phyloP scores from a whole-genome alignment of 768 basidiomycete species.

The Tricholoma flavovirens region DNA sequence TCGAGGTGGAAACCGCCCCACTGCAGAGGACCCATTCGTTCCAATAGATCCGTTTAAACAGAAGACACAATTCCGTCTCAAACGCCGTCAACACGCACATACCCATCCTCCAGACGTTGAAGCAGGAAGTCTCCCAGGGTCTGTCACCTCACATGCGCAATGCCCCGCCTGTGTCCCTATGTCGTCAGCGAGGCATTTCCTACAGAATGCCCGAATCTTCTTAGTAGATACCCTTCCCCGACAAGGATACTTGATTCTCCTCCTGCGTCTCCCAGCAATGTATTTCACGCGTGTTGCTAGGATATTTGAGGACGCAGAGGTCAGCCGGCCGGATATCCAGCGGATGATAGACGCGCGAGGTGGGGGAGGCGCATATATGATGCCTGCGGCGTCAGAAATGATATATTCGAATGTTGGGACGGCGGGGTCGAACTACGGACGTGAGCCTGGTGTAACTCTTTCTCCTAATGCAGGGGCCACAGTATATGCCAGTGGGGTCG shows the following conservation, averaged over 20 bases:
- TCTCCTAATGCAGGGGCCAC: slow-evolving; percentile 21
- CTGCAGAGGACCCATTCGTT: slow-evolving; percentile 48
- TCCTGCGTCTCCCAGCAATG: slow-evolving; percentile 69
- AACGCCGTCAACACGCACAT: slow-evolving; percentile 8
- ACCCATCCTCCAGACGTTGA: slow-evolving; percentile 4
- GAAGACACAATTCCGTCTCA: slow-evolving; percentile 17
- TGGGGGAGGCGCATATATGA: slow-evolving; percentile 9
- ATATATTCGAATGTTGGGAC: slow-evolving; percentile 4
- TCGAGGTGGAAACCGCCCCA: slow-evolving; percentile 27
- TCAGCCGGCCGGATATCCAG: slow-evolving; percentile 68
- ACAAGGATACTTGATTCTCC: slow-evolving; percentile 23
- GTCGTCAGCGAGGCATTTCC: slow-evolving; percentile 2
- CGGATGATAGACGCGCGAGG: slow-evolving; percentile 33
- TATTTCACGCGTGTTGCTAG: slow-evolving; percentile 77
- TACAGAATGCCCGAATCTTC: slow-evolving; percentile 8
- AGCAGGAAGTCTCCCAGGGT: background rate
- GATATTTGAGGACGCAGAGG: slow-evolving; percentile 73
- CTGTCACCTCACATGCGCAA: slow-evolving; percentile 3
- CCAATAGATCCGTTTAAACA: slow-evolving; percentile 50
- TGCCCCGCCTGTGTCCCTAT: slow-evolving; percentile 7
- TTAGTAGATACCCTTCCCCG: slow-evolving; percentile 33
- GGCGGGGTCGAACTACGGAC: slow-evolving; percentile 5
- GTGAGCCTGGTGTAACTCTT: slow-evolving; percentile 7
- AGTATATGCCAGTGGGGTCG: slow-evolving; percentile 19
- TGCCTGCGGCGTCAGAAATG: slow-evolving; percentile 9